A percentile compares a stretch with the other conserved stretches of the same genome.
Evolutionary conservation across 2,329 filamentous ascomycete species (phyloP).

Genomic region (Fusarium sp.): DNA sequence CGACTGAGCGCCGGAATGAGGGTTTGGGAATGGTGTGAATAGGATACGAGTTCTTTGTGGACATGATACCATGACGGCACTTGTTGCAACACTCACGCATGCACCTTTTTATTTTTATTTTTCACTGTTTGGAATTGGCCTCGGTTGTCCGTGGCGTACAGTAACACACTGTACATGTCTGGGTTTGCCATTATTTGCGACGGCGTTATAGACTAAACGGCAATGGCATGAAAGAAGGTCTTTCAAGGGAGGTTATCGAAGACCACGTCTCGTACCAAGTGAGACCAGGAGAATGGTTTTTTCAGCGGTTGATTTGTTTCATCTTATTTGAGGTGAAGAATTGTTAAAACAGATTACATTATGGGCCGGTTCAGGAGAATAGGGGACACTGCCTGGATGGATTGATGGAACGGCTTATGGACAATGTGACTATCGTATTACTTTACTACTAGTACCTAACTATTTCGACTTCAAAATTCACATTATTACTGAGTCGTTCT

Average conservation of each 20-base stretch:
- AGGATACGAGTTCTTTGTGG: constrained; percentile 41
- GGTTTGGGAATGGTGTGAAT: constrained; percentile 11
- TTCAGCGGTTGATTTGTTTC: constrained; percentile 24
- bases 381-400: constrained; percentile 23
- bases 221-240: constrained; percentile 36
- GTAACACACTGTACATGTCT: constrained; percentile 29
- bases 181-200: constrained; percentile 35
- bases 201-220: constrained; percentile 46
- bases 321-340: constrained; percentile 32
- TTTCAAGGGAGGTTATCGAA: constrained; percentile 20
- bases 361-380: constrained; percentile 30
- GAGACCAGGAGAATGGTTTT: constrained; percentile 24
- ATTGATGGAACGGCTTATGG: constrained; percentile 35
- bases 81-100: constrained; percentile 42
- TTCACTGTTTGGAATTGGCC: constrained; percentile 29
- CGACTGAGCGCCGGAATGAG: constrained; percentile 68
- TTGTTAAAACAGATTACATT: constrained; percentile 26
- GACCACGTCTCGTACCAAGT: constrained; percentile 8
- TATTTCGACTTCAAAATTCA: constrained; percentile 1
- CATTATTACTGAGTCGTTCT: neutral
- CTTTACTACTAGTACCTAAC: constrained; percentile 20
- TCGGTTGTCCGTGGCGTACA: constrained; percentile 32
- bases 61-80: constrained; percentile 54
- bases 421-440: constrained; percentile 31
- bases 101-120: constrained; percentile 16